Evolutionary conservation across 257 asterid genomes (phyloP).

Genomic region (Misopates orontium): DNA sequence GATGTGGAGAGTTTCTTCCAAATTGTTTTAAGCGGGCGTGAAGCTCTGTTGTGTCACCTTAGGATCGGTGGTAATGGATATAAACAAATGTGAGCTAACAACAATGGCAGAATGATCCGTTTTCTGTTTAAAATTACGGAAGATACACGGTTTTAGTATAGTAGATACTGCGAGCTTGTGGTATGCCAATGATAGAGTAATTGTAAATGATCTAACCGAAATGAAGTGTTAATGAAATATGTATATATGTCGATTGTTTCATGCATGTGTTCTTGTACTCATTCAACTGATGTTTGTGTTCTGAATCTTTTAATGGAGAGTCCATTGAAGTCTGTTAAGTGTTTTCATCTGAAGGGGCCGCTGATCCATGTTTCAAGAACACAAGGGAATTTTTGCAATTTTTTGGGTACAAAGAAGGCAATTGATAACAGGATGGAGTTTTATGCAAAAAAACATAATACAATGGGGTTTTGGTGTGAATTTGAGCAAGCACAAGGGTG

Average conservation of each 20-base stretch:
- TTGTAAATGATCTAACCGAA: conserved; percentile 24
- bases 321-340: too few species aligned
- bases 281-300: too few species aligned
- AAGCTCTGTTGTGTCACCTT: conserved; percentile 73
- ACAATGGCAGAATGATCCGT: conserved; percentile 29
- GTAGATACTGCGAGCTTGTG: conserved; percentile 27
- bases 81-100: conserved; percentile 26
- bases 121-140: conserved; percentile 24
- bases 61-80: conserved; percentile 49
- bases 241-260: background rate
- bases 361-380: too few species aligned
- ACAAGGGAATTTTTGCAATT: too few species aligned
- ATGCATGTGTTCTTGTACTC: too few species aligned
- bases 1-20: conserved; percentile 73
- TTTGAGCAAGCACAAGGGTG: too few species aligned
- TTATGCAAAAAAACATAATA: too few species aligned
- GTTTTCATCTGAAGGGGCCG: too few species aligned
- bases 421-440: too few species aligned
- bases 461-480: too few species aligned
- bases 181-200: conserved; percentile 23
- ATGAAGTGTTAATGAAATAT: conserved; percentile 33
- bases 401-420: too few species aligned
- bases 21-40: conserved; percentile 69
- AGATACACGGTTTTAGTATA: conserved; percentile 15
- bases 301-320: too few species aligned